A percentile compares a stretch with the other conserved stretches of the same genome.
These are phyloP conservation scores for Westerdykella aurantiaca DNA, from an alignment of 2,329 filamentous ascomycete species.

Conservation along the genomic window DNA sequence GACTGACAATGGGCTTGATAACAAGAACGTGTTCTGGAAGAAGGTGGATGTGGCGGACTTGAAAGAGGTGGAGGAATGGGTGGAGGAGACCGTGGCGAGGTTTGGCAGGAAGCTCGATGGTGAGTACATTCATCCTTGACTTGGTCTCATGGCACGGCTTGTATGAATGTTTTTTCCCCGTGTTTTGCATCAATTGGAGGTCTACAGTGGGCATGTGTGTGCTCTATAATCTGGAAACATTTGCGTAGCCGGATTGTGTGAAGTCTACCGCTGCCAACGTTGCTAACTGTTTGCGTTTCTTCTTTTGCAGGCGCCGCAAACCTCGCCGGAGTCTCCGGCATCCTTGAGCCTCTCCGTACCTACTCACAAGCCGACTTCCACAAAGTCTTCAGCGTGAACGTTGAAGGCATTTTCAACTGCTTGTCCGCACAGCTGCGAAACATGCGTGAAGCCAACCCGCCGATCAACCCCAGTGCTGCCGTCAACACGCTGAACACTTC, in stretches of 20 bases:
- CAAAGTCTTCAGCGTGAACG: conserved; percentile 30
- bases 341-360: conserved; percentile 15
- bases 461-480: too few relatives aligned
- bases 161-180: too few relatives aligned
- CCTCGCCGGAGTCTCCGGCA: conserved; percentile 41
- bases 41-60: conserved; percentile 25
- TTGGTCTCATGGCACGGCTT: too few relatives aligned
- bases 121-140: neutral
- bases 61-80: conserved; percentile 30
- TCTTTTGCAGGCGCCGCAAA: conserved; percentile 31
- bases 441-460: conserved; percentile 25
- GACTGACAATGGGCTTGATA: neutral
- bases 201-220: too few relatives aligned
- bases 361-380: conserved; percentile 31
- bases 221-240: too few relatives aligned
- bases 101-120: conserved; percentile 27
- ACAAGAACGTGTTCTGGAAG: neutral
- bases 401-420: conserved; percentile 30
- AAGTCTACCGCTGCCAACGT: neutral
- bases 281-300: neutral
- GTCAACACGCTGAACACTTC: too few relatives aligned
- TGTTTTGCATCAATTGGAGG: too few relatives aligned
- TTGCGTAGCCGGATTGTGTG: too few relatives aligned
- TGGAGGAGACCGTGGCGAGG: conserved; percentile 20
- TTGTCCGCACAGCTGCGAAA: conserved; percentile 32